These are phyloP conservation scores for Coemansia sp. DNA, from an alignment of 192 early-diverging fungal genomes.

Conservation along the genomic window DNA sequence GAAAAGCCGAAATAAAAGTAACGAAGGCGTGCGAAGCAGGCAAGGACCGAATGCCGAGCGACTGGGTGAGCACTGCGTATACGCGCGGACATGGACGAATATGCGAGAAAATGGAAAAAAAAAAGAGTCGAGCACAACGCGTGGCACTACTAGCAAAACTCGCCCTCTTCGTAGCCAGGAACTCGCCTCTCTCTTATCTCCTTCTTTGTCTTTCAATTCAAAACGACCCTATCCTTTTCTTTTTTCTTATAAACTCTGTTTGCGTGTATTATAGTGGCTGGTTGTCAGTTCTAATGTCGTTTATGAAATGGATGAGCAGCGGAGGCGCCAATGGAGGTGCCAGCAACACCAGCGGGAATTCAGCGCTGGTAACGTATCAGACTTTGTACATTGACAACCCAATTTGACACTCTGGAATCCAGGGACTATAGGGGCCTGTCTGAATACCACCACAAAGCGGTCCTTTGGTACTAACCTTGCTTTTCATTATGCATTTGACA, in stretches of 20 bases:
- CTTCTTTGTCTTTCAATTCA: not conserved
- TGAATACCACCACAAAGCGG: not conserved
- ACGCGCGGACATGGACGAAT: too few relatives aligned
- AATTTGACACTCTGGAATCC: not conserved
- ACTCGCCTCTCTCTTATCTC: not conserved
- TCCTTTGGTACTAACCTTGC: not conserved
- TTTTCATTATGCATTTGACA: not conserved
- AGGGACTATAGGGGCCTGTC: not conserved
- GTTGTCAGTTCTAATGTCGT: slow-evolving; percentile 55
- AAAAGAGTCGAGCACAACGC: too few relatives aligned
- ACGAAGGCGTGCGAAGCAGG: not conserved
- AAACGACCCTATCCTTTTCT: not conserved
- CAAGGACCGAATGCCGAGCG: slow-evolving; percentile 4
- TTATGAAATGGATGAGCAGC: slow-evolving; percentile 71
- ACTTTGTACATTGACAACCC: not conserved
- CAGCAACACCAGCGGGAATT: slow-evolving; percentile 26
- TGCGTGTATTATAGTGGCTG: slow-evolving; percentile 10
- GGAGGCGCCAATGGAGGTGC: slow-evolving; percentile 21
- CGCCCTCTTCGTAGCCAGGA: not conserved
- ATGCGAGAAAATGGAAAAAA: too few relatives aligned
- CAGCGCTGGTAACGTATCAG: slow-evolving; percentile 12
- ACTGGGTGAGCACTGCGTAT: not conserved
- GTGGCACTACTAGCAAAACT: too few relatives aligned
- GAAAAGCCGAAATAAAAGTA: not conserved
- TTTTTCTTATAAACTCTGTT: not conserved